Percentiles rank a stretch among this genome's conserved stretches.
These are phyloP conservation scores for Entomortierella lignicola DNA, from an alignment of 192 early-diverging fungal genomes.

Conservation along the genomic window DNA sequence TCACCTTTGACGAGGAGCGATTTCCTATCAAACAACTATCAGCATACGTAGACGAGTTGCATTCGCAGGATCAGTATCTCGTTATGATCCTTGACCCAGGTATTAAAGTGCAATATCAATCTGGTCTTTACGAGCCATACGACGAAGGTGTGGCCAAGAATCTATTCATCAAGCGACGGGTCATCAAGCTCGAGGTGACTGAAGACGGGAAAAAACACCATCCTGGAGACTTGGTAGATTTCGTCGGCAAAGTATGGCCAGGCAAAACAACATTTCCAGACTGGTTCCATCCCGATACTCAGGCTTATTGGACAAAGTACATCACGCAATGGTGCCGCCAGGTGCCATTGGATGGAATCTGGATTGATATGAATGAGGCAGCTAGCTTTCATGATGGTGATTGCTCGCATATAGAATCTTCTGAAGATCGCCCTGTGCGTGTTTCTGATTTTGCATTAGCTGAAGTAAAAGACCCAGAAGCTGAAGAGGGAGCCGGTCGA, in stretches of 20 bases:
- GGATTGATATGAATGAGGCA: constrained; percentile 77
- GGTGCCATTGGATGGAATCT: constrained; percentile 66
- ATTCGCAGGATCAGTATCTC: constrained; percentile 62
- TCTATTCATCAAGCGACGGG: constrained; percentile 63
- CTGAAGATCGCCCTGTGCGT: constrained; percentile 27
- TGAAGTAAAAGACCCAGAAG: not conserved
- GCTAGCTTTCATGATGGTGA: constrained; percentile 42
- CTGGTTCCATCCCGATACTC: constrained; percentile 65
- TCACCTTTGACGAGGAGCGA: constrained; percentile 65
- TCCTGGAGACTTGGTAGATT: constrained; percentile 34
- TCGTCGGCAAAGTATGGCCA: constrained; percentile 69
- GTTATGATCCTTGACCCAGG: constrained; percentile 73
- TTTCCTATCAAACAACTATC: constrained; percentile 64
- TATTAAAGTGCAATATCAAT: constrained; percentile 56
- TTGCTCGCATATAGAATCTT: constrained; percentile 23
- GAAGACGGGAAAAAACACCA: constrained; percentile 12
- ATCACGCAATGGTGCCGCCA: constrained; percentile 29
- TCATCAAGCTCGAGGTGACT: constrained; percentile 3
- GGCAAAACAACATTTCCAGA: constrained; percentile 71
- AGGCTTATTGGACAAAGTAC: constrained; percentile 63
- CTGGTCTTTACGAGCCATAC: constrained; percentile 62
- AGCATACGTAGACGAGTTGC: constrained; percentile 59
- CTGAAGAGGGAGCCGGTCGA: not conserved
- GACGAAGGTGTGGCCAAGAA: constrained; percentile 59
- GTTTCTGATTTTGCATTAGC: constrained; percentile 18